phyloP scores from a whole-genome alignment of 805 yeast species.

The Metschnikowia gelsemii region DNA sequence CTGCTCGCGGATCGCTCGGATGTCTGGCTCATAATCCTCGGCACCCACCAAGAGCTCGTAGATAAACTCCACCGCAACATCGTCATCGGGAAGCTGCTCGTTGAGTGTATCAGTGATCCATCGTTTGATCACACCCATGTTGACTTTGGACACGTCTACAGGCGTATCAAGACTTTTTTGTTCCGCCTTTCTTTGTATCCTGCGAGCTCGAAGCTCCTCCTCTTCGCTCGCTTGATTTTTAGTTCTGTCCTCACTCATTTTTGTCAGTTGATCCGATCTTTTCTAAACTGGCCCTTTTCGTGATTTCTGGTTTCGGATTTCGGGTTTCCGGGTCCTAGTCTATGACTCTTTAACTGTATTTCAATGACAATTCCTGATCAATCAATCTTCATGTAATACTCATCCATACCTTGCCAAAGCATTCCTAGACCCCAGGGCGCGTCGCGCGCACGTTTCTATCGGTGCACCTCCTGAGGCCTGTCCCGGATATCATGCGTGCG shows the following conservation, averaged over 20 bases:
- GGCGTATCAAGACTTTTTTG: slow-evolving; percentile 24
- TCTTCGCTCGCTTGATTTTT: neutral
- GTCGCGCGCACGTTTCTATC: too few relatives aligned
- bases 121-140: slow-evolving; percentile 34
- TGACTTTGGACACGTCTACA: slow-evolving; percentile 41
- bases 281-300: too few relatives aligned
- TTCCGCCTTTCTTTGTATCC: slow-evolving; percentile 6
- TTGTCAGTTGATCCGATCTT: too few relatives aligned
- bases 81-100: slow-evolving; percentile 49
- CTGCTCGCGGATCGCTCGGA: slow-evolving; percentile 43
- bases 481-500: too few relatives aligned
- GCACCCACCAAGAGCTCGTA: slow-evolving; percentile 39
- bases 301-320: too few relatives aligned
- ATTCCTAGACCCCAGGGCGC: too few relatives aligned
- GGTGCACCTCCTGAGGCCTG: too few relatives aligned
- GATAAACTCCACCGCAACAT: slow-evolving; percentile 46
- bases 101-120: slow-evolving; percentile 41
- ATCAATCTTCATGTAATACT: too few relatives aligned
- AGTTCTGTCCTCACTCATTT: neutral
- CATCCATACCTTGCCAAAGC: too few relatives aligned
- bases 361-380: too few relatives aligned
- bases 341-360: too few relatives aligned
- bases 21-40: slow-evolving; percentile 34
- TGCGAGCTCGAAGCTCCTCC: slow-evolving; percentile 1
- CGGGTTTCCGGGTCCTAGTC: too few relatives aligned